These are phyloP conservation scores for Aspergillus pseudoglaucus DNA, from an alignment of 2,329 filamentous ascomycete genomes.

Conservation along the genomic window DNA sequence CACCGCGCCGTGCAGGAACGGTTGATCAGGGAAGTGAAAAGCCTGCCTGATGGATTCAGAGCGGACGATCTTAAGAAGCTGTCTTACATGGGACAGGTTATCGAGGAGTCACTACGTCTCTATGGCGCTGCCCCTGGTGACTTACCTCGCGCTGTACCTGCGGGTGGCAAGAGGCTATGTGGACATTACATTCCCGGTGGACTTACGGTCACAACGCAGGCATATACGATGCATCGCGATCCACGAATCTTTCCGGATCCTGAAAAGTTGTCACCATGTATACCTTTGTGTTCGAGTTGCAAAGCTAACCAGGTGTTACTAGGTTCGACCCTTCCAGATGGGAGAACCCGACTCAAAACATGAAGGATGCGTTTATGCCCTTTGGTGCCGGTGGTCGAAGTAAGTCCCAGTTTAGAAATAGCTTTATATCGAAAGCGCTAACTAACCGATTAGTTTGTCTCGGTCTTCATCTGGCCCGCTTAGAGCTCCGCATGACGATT, in stretches of 20 bases:
- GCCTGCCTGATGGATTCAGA: conserved; percentile 26
- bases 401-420: background rate
- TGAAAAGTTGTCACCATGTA: conserved; percentile 14
- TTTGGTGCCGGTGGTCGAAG: background rate
- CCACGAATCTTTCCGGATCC: conserved; percentile 43
- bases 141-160: conserved; percentile 48
- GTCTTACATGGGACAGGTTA: conserved; percentile 49
- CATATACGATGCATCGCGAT: conserved; percentile 50
- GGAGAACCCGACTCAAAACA: background rate
- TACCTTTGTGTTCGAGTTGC: background rate
- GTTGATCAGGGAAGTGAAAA: conserved; percentile 43
- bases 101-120: conserved; percentile 55
- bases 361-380: background rate
- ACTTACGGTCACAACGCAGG: conserved; percentile 46
- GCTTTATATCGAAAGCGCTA: too few species aligned
- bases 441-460: too few species aligned
- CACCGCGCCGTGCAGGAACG: conserved; percentile 35
- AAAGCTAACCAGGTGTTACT: background rate
- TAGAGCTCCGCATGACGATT: too few species aligned
- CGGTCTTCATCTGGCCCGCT: too few species aligned
- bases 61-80: conserved; percentile 45
- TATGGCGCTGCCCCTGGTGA: conserved; percentile 52
- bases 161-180: conserved; percentile 33
- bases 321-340: background rate
- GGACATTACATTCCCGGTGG: conserved; percentile 45